Percentiles rank a stretch among this genome's conserved stretches.
These are phyloP conservation scores for Arabidopsis suecica DNA, from an alignment of 345 rosid genomes.

Conservation along the genomic window DNA sequence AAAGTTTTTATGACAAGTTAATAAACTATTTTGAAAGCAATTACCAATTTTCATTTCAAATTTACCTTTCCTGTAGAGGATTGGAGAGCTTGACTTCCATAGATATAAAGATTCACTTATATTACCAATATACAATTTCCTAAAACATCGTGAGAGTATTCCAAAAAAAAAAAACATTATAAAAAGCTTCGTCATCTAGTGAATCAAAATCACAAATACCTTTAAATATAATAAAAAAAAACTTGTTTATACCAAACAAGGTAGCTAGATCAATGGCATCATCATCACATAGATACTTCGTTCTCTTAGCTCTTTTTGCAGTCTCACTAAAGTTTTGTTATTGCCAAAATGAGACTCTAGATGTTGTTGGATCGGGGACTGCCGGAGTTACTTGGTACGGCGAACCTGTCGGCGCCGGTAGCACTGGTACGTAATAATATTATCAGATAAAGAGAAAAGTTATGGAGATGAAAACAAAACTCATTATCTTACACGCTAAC, in stretches of 20 bases:
- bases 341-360: constrained; percentile 22
- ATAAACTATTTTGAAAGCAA: neutral
- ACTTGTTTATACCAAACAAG: neutral
- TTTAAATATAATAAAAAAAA: neutral
- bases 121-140: constrained; percentile 8
- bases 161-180: neutral
- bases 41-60: neutral
- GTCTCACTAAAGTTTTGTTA: constrained; percentile 22
- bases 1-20: neutral
- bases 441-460: constrained; percentile 2
- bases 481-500: constrained; percentile 72
- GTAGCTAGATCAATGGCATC: constrained; percentile 29
- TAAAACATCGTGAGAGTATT: neutral
- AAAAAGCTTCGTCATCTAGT: neutral
- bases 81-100: neutral
- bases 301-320: constrained; percentile 19
- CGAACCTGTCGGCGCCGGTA: constrained; percentile 55
- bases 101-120: neutral
- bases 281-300: neutral
- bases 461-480: constrained; percentile 9
- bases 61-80: neutral
- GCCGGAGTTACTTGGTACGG: constrained; percentile 77
- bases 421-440: constrained; percentile 48
- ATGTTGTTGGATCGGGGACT: constrained; percentile 38
- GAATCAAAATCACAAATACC: neutral